Evolutionary conservation across 106 monocot genomes (phyloP).

Genomic region (Dendrobium nobile): DNA sequence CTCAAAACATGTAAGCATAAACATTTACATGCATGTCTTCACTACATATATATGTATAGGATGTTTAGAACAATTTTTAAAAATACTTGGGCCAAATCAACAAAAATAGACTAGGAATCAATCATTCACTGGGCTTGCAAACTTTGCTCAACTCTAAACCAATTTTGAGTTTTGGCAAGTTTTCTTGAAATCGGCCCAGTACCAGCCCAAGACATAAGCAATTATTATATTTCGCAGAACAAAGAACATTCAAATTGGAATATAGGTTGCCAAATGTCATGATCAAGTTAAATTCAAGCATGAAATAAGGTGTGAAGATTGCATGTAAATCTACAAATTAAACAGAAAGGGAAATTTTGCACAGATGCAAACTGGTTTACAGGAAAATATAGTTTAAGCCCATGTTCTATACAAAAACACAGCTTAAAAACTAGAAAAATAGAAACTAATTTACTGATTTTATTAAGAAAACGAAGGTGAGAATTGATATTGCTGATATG

Average conservation of each 20-base stretch:
- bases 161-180: no score
- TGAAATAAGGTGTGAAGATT: not conserved
- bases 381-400: not conserved
- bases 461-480: not conserved
- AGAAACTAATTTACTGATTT: not conserved
- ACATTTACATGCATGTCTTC: no score
- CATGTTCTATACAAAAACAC: not conserved
- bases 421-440: not conserved
- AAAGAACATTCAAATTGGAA: not conserved
- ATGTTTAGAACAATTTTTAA: no score
- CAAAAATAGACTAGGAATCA: no score
- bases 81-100: no score
- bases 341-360: not conserved
- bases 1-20: no score
- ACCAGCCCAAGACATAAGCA: not conserved
- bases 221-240: not conserved
- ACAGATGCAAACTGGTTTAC: not conserved
- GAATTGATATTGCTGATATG: not conserved
- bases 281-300: not conserved
- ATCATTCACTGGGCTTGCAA: no score
- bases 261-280: not conserved
- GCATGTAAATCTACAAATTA: not conserved
- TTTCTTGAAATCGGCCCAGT: no score
- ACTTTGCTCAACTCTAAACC: no score
- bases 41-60: no score